Evolutionary conservation across 2,329 filamentous ascomycete genomes (phyloP).

Genomic region (Colletotrichum australisinense): DNA sequence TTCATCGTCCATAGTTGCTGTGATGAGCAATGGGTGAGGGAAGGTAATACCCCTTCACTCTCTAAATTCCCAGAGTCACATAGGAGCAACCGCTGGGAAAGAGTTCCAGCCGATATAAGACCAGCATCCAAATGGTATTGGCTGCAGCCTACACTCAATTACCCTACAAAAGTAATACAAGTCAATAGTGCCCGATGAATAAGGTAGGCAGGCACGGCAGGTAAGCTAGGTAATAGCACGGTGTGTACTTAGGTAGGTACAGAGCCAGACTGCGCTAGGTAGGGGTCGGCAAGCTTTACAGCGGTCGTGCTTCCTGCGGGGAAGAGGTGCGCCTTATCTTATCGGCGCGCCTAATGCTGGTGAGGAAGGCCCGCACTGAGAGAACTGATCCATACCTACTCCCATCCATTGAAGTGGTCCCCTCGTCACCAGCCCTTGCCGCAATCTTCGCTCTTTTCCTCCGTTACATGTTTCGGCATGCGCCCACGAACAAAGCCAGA

Average conservation of each 20-base stretch:
- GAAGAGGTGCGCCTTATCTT: constrained; percentile 29
- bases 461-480: constrained; percentile 27
- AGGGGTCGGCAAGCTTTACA: constrained; percentile 16
- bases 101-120: no score
- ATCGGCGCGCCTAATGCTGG: constrained; percentile 11
- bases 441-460: constrained; percentile 14
- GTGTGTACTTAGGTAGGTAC: not conserved
- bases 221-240: not conserved
- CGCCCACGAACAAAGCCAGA: constrained; percentile 27
- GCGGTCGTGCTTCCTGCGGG: constrained; percentile 23
- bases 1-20: not conserved
- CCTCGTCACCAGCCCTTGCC: constrained; percentile 29
- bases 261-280: constrained; percentile 11
- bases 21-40: not conserved
- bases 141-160: no score
- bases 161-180: no score
- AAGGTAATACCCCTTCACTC: not conserved
- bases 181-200: not conserved
- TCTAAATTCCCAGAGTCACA: no score
- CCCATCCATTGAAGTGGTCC: constrained; percentile 15
- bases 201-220: not conserved
- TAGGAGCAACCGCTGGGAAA: no score
- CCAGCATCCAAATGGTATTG: no score
- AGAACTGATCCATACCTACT: not conserved
- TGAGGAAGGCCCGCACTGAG: constrained; percentile 2